phyloP scores from a whole-genome alignment of 768 basidiomycete genomes.

The Leucocoprinus leucothites region DNA sequence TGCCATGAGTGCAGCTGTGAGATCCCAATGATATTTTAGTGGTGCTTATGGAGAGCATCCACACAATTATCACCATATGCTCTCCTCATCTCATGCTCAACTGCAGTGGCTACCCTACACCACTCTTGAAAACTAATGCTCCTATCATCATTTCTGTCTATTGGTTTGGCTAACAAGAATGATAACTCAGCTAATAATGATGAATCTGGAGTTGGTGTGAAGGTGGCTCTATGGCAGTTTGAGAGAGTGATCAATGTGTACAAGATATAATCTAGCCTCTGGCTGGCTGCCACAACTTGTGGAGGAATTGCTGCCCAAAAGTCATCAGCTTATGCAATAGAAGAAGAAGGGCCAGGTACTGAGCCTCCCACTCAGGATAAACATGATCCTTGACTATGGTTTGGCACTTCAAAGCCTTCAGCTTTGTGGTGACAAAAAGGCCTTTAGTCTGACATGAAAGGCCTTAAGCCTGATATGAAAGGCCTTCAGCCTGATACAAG shows the following conservation, averaged over 20 bases:
- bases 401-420: too few relatives aligned
- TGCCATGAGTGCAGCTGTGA: conserved; percentile 12
- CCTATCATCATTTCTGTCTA: conserved; percentile 18
- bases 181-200: neutral
- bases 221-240: conserved; percentile 13
- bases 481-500: neutral
- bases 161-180: conserved; percentile 12
- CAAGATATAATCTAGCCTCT: conserved; percentile 18
- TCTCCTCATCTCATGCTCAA: conserved; percentile 9
- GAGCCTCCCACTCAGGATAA: neutral
- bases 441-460: neutral
- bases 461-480: neutral
- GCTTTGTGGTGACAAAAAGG: neutral
- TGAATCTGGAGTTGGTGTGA: neutral
- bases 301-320: conserved; percentile 17
- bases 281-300: conserved; percentile 17
- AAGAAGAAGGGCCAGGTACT: neutral
- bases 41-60: conserved; percentile 13
- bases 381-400: too few relatives aligned
- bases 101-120: conserved; percentile 2
- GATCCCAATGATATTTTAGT: conserved; percentile 10
- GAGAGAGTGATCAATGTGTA: conserved; percentile 18
- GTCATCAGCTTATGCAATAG: neutral
- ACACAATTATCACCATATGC: conserved; percentile 15
- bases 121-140: conserved; percentile 18